Base-by-base conservation (phyloP, 352 stramenopile genomes). In the Globisporangium irregulare region DNA sequence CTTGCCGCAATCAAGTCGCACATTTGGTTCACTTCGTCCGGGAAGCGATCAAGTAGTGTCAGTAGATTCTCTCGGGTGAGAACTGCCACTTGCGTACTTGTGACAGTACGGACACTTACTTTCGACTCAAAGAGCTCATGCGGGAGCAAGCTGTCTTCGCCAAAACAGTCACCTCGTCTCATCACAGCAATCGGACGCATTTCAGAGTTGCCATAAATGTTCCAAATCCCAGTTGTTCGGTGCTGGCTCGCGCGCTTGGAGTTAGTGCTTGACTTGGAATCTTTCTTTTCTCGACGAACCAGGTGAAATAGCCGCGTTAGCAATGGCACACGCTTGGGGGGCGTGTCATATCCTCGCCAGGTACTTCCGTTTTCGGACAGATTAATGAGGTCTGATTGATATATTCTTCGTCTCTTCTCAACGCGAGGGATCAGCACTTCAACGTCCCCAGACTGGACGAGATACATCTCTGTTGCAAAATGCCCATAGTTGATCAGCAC, bases 381-480 rank as follows among this genome's bases (percentile, higher is more conserved):
- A 48, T 24, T 20, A 53, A 67, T 2, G 68, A 27, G 10, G 59
- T 43, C 50, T 20, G 65, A 41, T 4, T 54, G 38, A 24, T 62
- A 50, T n/a, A 72, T 70, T 0, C 48, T 48, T 18, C 2, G 24
- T 20, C 51, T 50, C 18, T 43, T 71, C 58, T 18, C 64, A 24
- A 43, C 62, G 43, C 4, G 75, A 4, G 81, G 71, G 3, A 90
- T 64, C 12, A 90, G 61, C 20, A 85, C 71, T 54, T 92, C 84
- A 2, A 79, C 74, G 25, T 86, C 79, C 1, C 84, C 84, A 29
- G 73, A 84, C n/a, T 90, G 77, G 5, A 89, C 73, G 4, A 92
- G 76, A 32, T 86, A 92, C 32, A 90, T 79, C 34, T 89, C 80
- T 8, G 53, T 78, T 0, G 80, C 82, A 36, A 86, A 59, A 50